Percentiles rank a stretch among this genome's conserved stretches.
Conservation (phyloP, 768 basidiomycete species). For the Lactarius akahatsu region DNA sequence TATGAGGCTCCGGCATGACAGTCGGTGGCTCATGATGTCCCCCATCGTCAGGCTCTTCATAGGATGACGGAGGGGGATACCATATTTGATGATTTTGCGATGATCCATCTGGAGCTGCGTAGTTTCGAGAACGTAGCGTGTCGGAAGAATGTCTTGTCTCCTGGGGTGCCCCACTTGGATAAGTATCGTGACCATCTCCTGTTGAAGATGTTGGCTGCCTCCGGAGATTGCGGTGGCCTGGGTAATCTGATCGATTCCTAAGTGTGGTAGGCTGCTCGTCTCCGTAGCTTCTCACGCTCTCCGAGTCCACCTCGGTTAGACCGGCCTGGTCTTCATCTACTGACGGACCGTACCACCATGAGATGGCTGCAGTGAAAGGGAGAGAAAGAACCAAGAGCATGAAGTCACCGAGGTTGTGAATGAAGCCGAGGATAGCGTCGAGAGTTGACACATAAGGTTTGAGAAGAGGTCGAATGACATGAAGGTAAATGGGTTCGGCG, state of each 20-base stretch:
- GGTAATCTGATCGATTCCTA: background rate
- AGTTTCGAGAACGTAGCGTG: constrained; percentile 15
- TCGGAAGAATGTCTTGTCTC: constrained; percentile 15
- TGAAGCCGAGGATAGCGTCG: constrained; percentile 61
- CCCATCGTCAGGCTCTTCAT: constrained; percentile 39
- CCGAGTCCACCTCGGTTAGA: constrained; percentile 28
- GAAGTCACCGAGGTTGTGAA: constrained; percentile 61
- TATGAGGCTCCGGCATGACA: constrained; percentile 20
- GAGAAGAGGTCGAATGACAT: constrained; percentile 74
- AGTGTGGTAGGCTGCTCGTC: constrained; percentile 18
- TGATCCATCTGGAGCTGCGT: constrained; percentile 11
- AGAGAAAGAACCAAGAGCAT: constrained; percentile 47
- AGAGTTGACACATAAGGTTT: constrained; percentile 70
- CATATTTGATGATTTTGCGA: constrained; percentile 49
- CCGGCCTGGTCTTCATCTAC: constrained; percentile 23
- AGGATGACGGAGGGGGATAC: constrained; percentile 56
- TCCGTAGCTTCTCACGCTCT: constrained; percentile 25
- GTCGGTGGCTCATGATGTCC: constrained; percentile 23
- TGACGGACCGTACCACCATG: constrained; percentile 34
- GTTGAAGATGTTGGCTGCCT: background rate
- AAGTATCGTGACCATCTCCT: background rate
- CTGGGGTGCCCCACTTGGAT: constrained; percentile 9
- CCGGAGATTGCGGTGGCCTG: background rate
- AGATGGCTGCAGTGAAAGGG: constrained; percentile 40
- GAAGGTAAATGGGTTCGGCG: constrained; percentile 81